A percentile compares a stretch with the other conserved stretches of the same genome.
Evolutionary conservation across 176 grass and related monocot genomes (phyloP).

Genomic region (Zoysia pacifica): DNA sequence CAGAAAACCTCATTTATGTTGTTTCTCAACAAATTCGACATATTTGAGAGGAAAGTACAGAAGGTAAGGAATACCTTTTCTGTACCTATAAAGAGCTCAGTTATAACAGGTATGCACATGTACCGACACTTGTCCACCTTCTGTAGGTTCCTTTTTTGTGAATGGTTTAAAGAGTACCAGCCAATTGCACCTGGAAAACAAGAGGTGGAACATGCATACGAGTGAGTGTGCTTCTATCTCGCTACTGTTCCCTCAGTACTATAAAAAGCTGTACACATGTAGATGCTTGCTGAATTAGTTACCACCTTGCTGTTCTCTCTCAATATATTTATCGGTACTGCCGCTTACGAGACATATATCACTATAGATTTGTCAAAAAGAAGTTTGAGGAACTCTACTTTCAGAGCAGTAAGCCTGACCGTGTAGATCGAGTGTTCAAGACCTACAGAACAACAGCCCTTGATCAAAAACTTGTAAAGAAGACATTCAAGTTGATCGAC

Average conservation of each 20-base stretch:
- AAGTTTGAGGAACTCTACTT: constrained; percentile 99
- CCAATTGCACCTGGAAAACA: constrained; percentile 79
- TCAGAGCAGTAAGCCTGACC: constrained; percentile 93
- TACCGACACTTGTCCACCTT: constrained; percentile 6
- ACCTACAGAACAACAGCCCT: constrained; percentile 91
- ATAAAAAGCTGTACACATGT: neutral
- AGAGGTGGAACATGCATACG: constrained; percentile 93
- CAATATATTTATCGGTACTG: neutral
- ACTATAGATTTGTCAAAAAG: constrained; percentile 89
- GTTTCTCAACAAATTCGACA: constrained; percentile 98
- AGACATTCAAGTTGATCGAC: constrained; percentile 93
- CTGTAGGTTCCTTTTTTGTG: constrained; percentile 85
- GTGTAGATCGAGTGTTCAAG: constrained; percentile 90
- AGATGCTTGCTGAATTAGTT: neutral
- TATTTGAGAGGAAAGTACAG: constrained; percentile 96
- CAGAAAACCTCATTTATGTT: constrained; percentile 99
- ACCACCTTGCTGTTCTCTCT: neutral
- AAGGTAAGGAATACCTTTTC: constrained; percentile 45
- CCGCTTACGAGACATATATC: neutral
- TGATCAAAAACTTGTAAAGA: constrained; percentile 98
- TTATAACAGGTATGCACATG: neutral
- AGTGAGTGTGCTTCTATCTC: constrained; percentile 55
- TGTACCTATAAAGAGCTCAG: constrained; percentile 4
- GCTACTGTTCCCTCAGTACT: neutral
- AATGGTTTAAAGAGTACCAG: constrained; percentile 97